A percentile compares a stretch with the other conserved stretches of the same genome.
Conservation (phyloP, 768 basidiomycete genomes). For the Tylopilus sp. region DNA sequence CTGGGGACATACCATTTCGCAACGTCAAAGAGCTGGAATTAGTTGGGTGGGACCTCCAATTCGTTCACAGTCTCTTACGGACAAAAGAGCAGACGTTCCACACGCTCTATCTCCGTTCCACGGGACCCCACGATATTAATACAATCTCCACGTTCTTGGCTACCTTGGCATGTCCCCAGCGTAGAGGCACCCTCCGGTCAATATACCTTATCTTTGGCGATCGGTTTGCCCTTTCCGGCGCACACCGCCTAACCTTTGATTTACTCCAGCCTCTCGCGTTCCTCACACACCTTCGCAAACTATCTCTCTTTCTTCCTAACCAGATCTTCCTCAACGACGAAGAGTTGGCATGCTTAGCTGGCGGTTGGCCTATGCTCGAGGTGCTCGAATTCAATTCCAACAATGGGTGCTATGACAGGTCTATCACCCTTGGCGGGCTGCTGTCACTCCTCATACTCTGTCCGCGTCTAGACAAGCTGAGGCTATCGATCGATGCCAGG, state of each 20-base stretch:
- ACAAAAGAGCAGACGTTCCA: background rate
- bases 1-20: background rate
- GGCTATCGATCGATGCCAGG: background rate
- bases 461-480: background rate
- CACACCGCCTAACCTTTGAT: background rate
- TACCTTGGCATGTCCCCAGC: background rate
- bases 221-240: background rate
- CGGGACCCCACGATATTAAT: background rate
- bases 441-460: background rate
- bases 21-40: background rate
- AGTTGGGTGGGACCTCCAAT: background rate
- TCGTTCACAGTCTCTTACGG: background rate
- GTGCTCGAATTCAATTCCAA: background rate
- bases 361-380: background rate
- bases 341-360: background rate
- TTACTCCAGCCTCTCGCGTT: background rate
- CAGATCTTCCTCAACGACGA: background rate
- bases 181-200: background rate
- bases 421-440: background rate
- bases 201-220: background rate
- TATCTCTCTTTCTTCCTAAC: background rate
- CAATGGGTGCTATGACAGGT: too few relatives aligned
- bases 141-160: background rate
- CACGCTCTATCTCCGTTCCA: background rate
- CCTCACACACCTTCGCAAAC: background rate